These are phyloP conservation scores for Flaveria ramosissima DNA, from an alignment of 129 eudicot genomes.

Conservation along the genomic window DNA sequence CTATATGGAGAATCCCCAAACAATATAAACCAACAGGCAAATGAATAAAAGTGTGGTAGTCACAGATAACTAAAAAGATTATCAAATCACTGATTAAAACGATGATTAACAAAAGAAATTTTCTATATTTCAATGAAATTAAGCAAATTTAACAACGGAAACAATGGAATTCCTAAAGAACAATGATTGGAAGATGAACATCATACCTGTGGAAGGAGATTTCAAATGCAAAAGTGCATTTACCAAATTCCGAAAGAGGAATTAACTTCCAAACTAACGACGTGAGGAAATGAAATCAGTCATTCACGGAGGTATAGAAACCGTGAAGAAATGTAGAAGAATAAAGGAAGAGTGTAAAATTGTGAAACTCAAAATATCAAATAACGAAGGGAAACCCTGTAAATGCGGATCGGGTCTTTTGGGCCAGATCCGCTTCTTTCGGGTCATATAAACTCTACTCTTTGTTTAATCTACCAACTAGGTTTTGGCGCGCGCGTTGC, in stretches of 20 bases:
- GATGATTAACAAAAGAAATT: not conserved
- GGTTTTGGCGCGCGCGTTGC: too few relatives aligned
- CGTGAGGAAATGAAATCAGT: not conserved
- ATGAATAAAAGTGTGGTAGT: not conserved
- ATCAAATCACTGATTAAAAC: not conserved
- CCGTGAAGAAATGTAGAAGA: conserved; percentile 34
- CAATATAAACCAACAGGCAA: conserved; percentile 1
- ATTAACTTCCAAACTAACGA: not conserved
- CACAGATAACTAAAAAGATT: not conserved
- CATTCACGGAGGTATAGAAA: not conserved
- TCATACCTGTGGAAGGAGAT: conserved; percentile 29
- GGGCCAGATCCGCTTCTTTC: conserved; percentile 41
- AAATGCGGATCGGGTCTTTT: conserved; percentile 28
- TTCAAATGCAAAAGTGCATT: conserved; percentile 37
- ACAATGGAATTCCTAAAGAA: not conserved
- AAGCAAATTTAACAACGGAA: not conserved
- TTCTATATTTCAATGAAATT: not conserved
- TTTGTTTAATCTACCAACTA: too few relatives aligned
- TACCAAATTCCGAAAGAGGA: not conserved
- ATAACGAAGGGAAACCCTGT: conserved; percentile 7
- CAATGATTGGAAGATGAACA: conserved; percentile 1
- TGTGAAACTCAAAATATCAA: conserved; percentile 23
- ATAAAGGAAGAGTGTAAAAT: conserved; percentile 9
- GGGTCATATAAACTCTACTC: conserved; percentile 12
- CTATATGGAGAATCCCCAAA: not conserved